These are phyloP conservation scores for Starmerella scarabaei DNA, from an alignment of 805 yeast genomes.

Conservation along the genomic window DNA sequence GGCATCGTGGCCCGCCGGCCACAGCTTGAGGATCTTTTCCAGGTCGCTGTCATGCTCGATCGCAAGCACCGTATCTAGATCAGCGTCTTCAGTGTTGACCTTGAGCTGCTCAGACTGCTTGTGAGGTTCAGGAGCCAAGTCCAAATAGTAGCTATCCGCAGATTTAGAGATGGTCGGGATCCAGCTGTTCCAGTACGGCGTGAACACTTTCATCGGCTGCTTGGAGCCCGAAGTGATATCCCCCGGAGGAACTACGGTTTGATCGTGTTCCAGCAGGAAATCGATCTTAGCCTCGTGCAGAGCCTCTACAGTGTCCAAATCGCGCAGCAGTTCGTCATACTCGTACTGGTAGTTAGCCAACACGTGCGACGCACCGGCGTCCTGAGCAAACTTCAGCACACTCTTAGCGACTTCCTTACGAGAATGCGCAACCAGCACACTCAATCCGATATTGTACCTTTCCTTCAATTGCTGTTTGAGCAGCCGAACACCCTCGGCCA, in stretches of 20 bases:
- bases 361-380: conserved; percentile 24
- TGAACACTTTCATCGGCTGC: conserved; percentile 33
- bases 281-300: conserved; percentile 19
- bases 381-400: conserved; percentile 21
- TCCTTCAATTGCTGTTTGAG: conserved; percentile 27
- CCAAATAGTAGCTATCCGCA: conserved; percentile 5
- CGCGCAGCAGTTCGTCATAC: conserved; percentile 33
- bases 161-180: conserved; percentile 23
- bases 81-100: not conserved
- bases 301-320: conserved; percentile 17
- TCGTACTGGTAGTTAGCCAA: conserved; percentile 34
- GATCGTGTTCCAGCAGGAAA: conserved; percentile 30
- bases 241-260: conserved; percentile 34
- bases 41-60: not conserved
- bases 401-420: conserved; percentile 1
- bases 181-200: conserved; percentile 36
- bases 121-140: not conserved
- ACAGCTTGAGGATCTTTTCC: conserved; percentile 12
- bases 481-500: conserved; percentile 27
- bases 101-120: not conserved
- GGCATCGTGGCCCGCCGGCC: conserved; percentile 29
- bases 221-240: conserved; percentile 29
- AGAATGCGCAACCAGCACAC: conserved; percentile 1
- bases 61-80: conserved; percentile 7
- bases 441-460: conserved; percentile 30